Conservation (phyloP, 179 eudicot genomes). For the Corrigiola litoralis region DNA sequence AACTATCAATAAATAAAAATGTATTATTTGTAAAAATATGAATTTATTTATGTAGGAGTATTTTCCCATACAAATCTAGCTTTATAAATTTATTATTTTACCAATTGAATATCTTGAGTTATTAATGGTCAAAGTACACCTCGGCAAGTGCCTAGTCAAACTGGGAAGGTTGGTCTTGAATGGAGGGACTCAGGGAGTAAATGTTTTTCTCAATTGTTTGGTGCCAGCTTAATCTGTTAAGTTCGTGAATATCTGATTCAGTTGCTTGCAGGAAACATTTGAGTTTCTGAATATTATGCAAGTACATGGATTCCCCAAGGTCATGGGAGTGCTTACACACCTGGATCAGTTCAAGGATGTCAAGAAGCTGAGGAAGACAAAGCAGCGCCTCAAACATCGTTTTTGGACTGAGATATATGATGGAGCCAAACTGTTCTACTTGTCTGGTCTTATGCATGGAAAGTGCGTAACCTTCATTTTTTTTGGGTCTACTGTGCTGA, state of each 20-base stretch:
- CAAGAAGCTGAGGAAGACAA: conserved; percentile 83
- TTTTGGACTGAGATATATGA: conserved; percentile 91
- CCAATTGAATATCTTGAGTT: no score
- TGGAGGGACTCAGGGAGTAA: no score
- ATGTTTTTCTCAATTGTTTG: no score
- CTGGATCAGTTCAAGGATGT: conserved; percentile 89
- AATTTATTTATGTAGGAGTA: no score
- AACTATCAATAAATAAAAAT: no score
- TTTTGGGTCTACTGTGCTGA: no score
- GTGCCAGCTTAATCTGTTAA: not conserved
- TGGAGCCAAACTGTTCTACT: conserved; percentile 83
- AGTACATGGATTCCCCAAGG: conserved; percentile 84
- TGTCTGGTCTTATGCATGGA: conserved; percentile 89
- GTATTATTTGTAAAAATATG: no score
- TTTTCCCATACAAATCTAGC: no score
- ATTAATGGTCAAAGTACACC: no score
- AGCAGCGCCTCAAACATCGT: conserved; percentile 91
- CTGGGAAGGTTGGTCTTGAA: no score
- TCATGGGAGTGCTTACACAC: conserved; percentile 98
- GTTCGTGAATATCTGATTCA: not conserved
- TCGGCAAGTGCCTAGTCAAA: no score
- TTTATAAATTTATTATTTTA: no score
- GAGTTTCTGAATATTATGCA: conserved; percentile 91
- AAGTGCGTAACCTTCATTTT: conserved; percentile 53
- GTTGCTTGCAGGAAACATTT: conserved; percentile 74